Conservation (phyloP, 192 early-diverging fungal genomes). For the Coemansia pectinata region DNA sequence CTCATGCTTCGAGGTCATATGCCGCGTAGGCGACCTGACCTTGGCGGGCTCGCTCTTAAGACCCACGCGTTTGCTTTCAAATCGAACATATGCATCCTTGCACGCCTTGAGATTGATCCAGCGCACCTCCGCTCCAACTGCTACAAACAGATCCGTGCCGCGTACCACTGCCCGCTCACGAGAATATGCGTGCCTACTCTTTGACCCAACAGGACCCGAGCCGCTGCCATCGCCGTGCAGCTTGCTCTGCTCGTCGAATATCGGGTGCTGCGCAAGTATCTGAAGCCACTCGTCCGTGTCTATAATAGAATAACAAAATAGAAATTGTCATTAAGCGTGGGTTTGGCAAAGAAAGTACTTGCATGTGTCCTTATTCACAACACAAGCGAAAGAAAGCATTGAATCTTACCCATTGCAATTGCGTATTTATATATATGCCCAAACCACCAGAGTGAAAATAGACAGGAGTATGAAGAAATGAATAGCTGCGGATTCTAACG, state of each 20-base stretch:
- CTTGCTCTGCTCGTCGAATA: conserved; percentile 26
- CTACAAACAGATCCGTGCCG: conserved; percentile 64
- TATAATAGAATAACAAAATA: conserved; percentile 8
- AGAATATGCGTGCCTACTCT: not conserved
- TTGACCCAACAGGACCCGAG: not conserved
- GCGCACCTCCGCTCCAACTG: conserved; percentile 60
- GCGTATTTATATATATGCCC: not conserved
- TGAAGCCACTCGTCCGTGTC: conserved; percentile 56
- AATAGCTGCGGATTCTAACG: not conserved
- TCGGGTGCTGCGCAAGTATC: conserved; percentile 45
- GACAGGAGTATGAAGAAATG: not conserved
- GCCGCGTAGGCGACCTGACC: not conserved
- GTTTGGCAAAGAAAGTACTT: not conserved
- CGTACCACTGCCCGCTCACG: conserved; percentile 42
- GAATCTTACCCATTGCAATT: conserved; percentile 1
- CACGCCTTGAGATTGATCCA: conserved; percentile 61
- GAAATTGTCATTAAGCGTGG: not conserved
- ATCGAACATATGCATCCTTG: conserved; percentile 61
- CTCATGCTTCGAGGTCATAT: conserved; percentile 18
- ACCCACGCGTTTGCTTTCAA: conserved; percentile 34
- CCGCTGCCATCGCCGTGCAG: not conserved
- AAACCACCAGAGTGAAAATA: not conserved
- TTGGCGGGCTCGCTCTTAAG: conserved; percentile 8
- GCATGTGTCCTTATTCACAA: not conserved
- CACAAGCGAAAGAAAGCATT: not conserved